Conservation (phyloP, 495 filamentous ascomycete genomes). For the Aspergillus mulundensis region DNA sequence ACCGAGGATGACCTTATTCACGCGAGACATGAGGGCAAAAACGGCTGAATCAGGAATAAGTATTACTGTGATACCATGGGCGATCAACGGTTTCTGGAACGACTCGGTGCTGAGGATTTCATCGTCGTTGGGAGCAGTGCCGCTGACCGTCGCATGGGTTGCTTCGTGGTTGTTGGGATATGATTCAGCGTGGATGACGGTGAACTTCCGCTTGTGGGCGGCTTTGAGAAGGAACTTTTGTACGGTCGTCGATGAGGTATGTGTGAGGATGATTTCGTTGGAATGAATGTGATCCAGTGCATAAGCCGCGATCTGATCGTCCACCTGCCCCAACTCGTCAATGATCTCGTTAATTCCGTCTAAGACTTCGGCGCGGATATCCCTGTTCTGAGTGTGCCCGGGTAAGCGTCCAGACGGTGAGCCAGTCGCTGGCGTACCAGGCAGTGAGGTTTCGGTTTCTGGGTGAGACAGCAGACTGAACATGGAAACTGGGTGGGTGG, state of each 20-base stretch:
- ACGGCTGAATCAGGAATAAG: conserved; percentile 78
- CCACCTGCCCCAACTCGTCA: conserved; percentile 83
- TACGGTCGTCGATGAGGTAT: conserved; percentile 74
- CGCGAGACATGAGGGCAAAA: conserved; percentile 86
- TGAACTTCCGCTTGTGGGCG: conserved; percentile 80
- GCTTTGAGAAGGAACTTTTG: conserved; percentile 84
- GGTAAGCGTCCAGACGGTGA: conserved; percentile 39
- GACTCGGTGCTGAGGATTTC: conserved; percentile 48
- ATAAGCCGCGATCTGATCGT: conserved; percentile 82
- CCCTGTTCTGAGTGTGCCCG: conserved; percentile 37
- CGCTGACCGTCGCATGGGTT: conserved; percentile 56
- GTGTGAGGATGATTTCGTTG: conserved; percentile 82
- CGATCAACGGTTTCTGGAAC: conserved; percentile 71
- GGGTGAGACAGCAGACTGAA: conserved; percentile 76
- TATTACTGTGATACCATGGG: conserved; percentile 73
- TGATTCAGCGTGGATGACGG: conserved; percentile 72
- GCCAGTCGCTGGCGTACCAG: conserved; percentile 41
- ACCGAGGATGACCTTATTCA: conserved; percentile 89
- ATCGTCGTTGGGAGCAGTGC: conserved; percentile 39
- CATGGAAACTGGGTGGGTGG: conserved; percentile 60
- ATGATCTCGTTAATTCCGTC: conserved; percentile 87
- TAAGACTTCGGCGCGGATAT: conserved; percentile 82
- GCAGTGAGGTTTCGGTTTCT: conserved; percentile 39
- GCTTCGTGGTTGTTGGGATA: conserved; percentile 64
- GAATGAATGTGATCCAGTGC: conserved; percentile 86